A percentile compares a stretch with the other conserved stretches of the same genome.
phyloP scores from a whole-genome alignment of 1,139 yeast genomes.

The Debaryomyces psychrophilus region DNA sequence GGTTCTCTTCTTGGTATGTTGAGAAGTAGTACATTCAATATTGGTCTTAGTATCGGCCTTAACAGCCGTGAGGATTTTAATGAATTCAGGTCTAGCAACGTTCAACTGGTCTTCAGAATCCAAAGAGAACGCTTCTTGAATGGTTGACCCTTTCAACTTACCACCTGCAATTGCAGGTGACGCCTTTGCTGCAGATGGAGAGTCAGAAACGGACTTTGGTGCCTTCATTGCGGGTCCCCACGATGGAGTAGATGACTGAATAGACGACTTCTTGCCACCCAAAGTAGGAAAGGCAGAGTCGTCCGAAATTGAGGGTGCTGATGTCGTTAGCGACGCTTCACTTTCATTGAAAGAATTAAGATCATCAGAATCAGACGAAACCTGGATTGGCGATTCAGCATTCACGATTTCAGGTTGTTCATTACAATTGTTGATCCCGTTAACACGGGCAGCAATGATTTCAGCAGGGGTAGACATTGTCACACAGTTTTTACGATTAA shows the following conservation, averaged over 20 bases:
- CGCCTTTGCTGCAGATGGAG: constrained; percentile 31
- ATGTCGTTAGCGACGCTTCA: constrained; percentile 20
- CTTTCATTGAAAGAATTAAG: constrained; percentile 10
- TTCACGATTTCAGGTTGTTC: constrained; percentile 18
- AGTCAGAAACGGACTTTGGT: constrained; percentile 24
- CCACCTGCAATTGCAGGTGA: constrained; percentile 29
- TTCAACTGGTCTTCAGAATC: constrained; percentile 68
- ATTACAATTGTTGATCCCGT: constrained; percentile 33
- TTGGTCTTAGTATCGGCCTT: constrained; percentile 65
- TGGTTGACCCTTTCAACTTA: constrained; percentile 39
- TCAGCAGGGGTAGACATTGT: constrained; percentile 64
- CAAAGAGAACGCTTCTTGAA: constrained; percentile 76
- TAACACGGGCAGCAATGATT: constrained; percentile 57
- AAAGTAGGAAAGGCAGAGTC: constrained; percentile 75
- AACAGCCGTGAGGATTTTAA: constrained; percentile 63
- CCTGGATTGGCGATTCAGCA: constrained; percentile 6
- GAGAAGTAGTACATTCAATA: constrained; percentile 83
- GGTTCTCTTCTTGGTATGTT: constrained; percentile 77
- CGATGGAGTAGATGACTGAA: constrained; percentile 21
- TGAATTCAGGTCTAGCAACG: constrained; percentile 64
- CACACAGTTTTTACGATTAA: neutral
- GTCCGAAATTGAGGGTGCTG: constrained; percentile 45
- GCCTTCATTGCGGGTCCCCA: constrained; percentile 43
- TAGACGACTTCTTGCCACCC: constrained; percentile 47
- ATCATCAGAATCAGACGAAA: constrained; percentile 16